Percentiles rank a stretch among this genome's conserved stretches.
These are phyloP conservation scores for Helotiales sp. DNA, from an alignment of 2,329 filamentous ascomycete species.

Conservation along the genomic window DNA sequence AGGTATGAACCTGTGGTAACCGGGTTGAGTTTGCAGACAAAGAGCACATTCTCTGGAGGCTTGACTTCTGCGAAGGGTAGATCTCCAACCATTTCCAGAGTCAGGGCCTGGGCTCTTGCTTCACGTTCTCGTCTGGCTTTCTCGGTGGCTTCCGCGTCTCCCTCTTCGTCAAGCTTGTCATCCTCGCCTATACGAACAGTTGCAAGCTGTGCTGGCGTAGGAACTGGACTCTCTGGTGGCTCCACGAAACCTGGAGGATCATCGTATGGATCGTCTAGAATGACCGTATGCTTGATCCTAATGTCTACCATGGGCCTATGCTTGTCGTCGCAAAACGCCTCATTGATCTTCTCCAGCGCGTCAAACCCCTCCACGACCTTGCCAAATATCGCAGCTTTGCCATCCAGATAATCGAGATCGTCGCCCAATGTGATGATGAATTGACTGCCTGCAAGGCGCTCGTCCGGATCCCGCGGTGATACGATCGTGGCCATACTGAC, in stretches of 20 bases:
- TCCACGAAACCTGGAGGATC: conserved; percentile 77
- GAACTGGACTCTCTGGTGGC: conserved; percentile 76
- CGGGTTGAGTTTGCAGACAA: conserved; percentile 97
- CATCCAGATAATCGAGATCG: conserved; percentile 86
- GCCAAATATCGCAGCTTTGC: conserved; percentile 92
- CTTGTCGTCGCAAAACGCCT: conserved; percentile 80
- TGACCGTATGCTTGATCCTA: conserved; percentile 85
- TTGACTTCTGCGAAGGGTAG: conserved; percentile 96
- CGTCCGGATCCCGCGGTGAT: conserved; percentile 73
- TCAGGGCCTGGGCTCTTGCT: conserved; percentile 89
- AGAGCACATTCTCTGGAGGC: conserved; percentile 94
- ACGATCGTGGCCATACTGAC: conserved; percentile 97
- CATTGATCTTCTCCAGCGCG: conserved; percentile 88
- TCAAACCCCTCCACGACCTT: conserved; percentile 97
- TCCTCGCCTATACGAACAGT: conserved; percentile 92
- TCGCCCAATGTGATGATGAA: conserved; percentile 92
- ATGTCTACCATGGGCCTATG: conserved; percentile 92
- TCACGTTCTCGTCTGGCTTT: conserved; percentile 82
- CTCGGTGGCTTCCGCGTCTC: conserved; percentile 77
- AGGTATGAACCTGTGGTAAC: conserved; percentile 68
- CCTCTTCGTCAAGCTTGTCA: conserved; percentile 73
- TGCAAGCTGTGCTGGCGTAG: conserved; percentile 80
- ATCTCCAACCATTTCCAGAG: conserved; percentile 96
- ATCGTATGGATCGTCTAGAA: conserved; percentile 89
- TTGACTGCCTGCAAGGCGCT: conserved; percentile 82